Base-by-base conservation (phyloP, 106 monocot species). In the Gastrodia elata region DNA sequence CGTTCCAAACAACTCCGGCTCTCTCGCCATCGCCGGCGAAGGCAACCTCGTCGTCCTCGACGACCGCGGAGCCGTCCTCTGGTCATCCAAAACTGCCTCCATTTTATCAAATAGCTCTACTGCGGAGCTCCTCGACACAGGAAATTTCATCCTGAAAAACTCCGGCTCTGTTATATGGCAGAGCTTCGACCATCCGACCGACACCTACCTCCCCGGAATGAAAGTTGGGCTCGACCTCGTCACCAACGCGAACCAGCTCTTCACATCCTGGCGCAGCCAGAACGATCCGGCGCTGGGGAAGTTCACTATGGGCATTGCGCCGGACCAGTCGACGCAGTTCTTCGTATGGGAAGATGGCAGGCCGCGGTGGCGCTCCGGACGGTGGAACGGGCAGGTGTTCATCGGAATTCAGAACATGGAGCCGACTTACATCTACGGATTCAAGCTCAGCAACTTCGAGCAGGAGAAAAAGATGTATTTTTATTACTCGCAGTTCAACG, bases 261-360 rank as follows among this genome's bases (percentile, higher is more conserved):
- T 87, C 20, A 87, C 78, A 14, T 78, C 87, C 7, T 91, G 87
- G 85, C 75, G n/a, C 37, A 80, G 71, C 76, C 34, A 32, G 1
- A 74, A 32, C 33, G 83, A 91, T 20, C 87, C 87, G 0, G 38
- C 70, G 2, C 72, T 76, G 18, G 87, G 91, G 22, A 58, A 80
- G 67, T 85, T 76, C 79, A 33, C 85, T 15, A 8, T 77, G 4
- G 72, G 71, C 26, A 61, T 80, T 15, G 84, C 83, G 13, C 70
- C 80, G 16, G 71, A 71, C 42, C 68, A 37, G 22, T 68, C 68
- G 38, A 18, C 68, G 1, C 68, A 68, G 38, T 38, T 68, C 39
- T 68, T 68, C 38, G 22, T 68, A 39, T 68, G 68, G 68, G 68
- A 68, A 8, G 16, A 37, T 38, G 68, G 38, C 68, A 18, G 6